Evolutionary conservation across 1,139 yeast genomes (phyloP), one percentile per base, ranked within the genome.

Genomic region (Arxiozyma slooffiae): DNA sequence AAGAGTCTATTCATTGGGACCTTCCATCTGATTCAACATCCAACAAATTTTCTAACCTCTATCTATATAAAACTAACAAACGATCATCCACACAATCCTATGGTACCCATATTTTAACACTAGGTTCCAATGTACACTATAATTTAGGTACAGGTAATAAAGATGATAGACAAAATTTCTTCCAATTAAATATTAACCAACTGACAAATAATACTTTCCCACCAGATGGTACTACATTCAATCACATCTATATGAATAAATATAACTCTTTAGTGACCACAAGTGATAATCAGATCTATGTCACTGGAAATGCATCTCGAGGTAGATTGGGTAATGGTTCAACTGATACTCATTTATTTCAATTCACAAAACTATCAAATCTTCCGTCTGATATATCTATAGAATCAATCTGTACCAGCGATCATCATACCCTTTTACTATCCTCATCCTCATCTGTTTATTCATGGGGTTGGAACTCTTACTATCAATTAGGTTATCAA

Each of bases 381-480:
- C 18, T 37, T 18, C 42, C 48, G 6, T n/a, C 41, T 18, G 47
- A 48, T 7, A 65, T 68, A 26, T 59, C 62, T 4, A 71, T 83
- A 1, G 56, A 61, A 8, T 70, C 70, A 20, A 68, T 81, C 1
- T 78, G 79, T 0, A 65, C 81, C 1, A 82, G 89, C 41, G 78
- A 79, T 55, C 85, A 84, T 58, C 96, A 87, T 63, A 72, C 88
- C 0, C 61, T 87, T 2, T 77, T 75, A 0, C n/a, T 30, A 30
- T 30, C n/a, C 3, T 30, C 36, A 11, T 30, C 36, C 36, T 30
- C 36, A 30, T 30, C 36, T 5, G 70, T 87, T 1, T 85, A 73
- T 56, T 68, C 90, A 0, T 89, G 96, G 95, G 97, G 97, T 0
- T 71, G 80, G 53, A 87, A 87, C 60, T 71, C 73, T 30, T 76